Evolutionary conservation across 2,329 filamentous ascomycete species (phyloP).

Genomic region (Sphaerulina musiva): DNA sequence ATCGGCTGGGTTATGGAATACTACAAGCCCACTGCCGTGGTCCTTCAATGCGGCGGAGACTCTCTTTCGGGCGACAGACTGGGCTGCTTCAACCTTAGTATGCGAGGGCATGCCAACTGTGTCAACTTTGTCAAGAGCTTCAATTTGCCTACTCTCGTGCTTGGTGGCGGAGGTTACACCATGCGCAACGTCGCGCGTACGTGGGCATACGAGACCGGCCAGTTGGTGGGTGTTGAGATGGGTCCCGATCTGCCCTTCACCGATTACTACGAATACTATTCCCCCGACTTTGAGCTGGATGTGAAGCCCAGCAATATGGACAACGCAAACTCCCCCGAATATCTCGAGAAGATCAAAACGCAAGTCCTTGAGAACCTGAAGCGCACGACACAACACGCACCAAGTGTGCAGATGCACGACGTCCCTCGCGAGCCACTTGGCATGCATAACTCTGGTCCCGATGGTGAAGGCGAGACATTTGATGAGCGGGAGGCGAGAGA

Average conservation of each 20-base stretch:
- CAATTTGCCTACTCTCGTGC: constrained; percentile 57
- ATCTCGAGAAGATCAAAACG: constrained; percentile 60
- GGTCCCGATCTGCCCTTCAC: constrained; percentile 82
- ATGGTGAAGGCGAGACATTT: constrained; percentile 41
- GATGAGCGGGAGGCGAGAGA: constrained; percentile 60
- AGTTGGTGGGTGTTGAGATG: constrained; percentile 78
- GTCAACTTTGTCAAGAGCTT: constrained; percentile 64
- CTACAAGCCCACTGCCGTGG: constrained; percentile 61
- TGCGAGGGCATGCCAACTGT: constrained; percentile 64
- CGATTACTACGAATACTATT: constrained; percentile 84
- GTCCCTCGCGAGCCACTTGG: constrained; percentile 53
- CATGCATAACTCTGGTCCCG: constrained; percentile 37
- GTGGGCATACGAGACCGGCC: constrained; percentile 63
- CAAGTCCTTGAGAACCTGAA: constrained; percentile 62
- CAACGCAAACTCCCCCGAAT: constrained; percentile 62
- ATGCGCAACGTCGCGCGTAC: constrained; percentile 61
- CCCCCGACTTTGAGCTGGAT: constrained; percentile 62
- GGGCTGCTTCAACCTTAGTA: constrained; percentile 64
- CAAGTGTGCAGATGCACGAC: constrained; percentile 59
- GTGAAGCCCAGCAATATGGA: constrained; percentile 67
- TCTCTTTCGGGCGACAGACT: constrained; percentile 60
- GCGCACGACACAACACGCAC: constrained; percentile 54
- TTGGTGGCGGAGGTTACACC: constrained; percentile 63
- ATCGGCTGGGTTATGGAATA: constrained; percentile 64
- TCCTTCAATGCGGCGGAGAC: constrained; percentile 63